Percentiles rank a stretch among this genome's conserved stretches.
Conservation (phyloP, 2,329 filamentous ascomycete species). For the Colletotrichum sp. region DNA sequence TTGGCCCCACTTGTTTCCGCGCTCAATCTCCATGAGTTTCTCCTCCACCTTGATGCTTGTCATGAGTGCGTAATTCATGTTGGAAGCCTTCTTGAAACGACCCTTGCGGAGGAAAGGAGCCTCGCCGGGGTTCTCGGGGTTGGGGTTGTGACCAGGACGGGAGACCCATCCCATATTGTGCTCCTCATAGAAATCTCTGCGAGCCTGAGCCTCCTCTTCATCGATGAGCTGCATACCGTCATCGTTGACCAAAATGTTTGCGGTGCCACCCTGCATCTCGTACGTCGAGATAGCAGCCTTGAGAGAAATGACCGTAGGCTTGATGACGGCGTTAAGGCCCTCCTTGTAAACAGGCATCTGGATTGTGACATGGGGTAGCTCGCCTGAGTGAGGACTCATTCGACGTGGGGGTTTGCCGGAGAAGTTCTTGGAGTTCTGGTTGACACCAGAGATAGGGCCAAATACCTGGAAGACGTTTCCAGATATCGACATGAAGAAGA, state of each 20-base stretch:
- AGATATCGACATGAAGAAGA: constrained; percentile 51
- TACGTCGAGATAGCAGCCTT: constrained; percentile 56
- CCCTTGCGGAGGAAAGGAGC: constrained; percentile 59
- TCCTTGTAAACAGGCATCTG: constrained; percentile 52
- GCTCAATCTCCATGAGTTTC: constrained; percentile 43
- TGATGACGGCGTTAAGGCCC: constrained; percentile 45
- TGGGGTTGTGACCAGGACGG: constrained; percentile 56
- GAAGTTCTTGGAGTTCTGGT: constrained; percentile 50
- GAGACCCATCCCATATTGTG: constrained; percentile 63
- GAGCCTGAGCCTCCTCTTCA: constrained; percentile 49
- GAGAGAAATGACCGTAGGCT: constrained; percentile 53
- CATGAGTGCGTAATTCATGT: constrained; percentile 70
- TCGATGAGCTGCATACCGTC: constrained; percentile 70
- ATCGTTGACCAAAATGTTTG: constrained; percentile 72
- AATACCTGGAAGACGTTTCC: constrained; percentile 48
- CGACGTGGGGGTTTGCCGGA: constrained; percentile 40
- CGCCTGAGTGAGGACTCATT: constrained; percentile 34
- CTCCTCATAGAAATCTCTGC: constrained; percentile 62
- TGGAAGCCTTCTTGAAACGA: constrained; percentile 71
- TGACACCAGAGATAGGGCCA: constrained; percentile 51
- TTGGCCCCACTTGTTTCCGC: constrained; percentile 39
- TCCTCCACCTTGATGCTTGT: constrained; percentile 63
- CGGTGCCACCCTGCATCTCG: constrained; percentile 64
- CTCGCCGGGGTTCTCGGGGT: constrained; percentile 51
- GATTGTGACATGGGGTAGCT: constrained; percentile 46